phyloP scores from a whole-genome alignment of 768 basidiomycete species.

The Suillus bovinus region DNA sequence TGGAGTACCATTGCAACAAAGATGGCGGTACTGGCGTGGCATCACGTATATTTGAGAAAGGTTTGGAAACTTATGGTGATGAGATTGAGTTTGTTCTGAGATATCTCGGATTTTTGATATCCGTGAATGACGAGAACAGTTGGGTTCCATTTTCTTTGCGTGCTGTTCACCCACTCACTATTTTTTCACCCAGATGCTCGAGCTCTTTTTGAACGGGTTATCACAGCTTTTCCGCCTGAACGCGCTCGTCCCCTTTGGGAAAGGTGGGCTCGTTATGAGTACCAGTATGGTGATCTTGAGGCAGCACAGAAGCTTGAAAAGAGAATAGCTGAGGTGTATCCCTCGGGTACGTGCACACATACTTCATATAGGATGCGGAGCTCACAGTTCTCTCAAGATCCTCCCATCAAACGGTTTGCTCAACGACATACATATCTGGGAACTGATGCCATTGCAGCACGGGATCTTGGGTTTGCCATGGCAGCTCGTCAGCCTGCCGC shows the following conservation, averaged over 20 bases:
- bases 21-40: constrained; percentile 73
- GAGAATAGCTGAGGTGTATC: constrained; percentile 85
- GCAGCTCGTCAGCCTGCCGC: constrained; percentile 32
- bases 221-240: constrained; percentile 73
- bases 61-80: constrained; percentile 78
- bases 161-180: constrained; percentile 8
- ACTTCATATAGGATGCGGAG: not conserved
- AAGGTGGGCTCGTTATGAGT: constrained; percentile 94
- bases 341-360: constrained; percentile 58
- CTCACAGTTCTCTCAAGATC: constrained; percentile 49
- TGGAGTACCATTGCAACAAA: constrained; percentile 92
- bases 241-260: constrained; percentile 90
- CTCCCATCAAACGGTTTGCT: constrained; percentile 88
- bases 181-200: constrained; percentile 71
- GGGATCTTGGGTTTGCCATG: constrained; percentile 82
- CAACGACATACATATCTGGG: constrained; percentile 73
- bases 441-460: constrained; percentile 84
- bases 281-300: constrained; percentile 90
- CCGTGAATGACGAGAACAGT: constrained; percentile 96
- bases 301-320: constrained; percentile 88
- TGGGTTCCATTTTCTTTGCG: constrained; percentile 31
- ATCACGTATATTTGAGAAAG: constrained; percentile 91
- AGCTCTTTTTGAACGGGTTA: constrained; percentile 90
- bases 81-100: constrained; percentile 85
- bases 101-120: constrained; percentile 91